Evolutionary conservation across 306 rosid species (phyloP), one percentile per base, ranked within the genome.

Genomic region (Sicyos baderoa): DNA sequence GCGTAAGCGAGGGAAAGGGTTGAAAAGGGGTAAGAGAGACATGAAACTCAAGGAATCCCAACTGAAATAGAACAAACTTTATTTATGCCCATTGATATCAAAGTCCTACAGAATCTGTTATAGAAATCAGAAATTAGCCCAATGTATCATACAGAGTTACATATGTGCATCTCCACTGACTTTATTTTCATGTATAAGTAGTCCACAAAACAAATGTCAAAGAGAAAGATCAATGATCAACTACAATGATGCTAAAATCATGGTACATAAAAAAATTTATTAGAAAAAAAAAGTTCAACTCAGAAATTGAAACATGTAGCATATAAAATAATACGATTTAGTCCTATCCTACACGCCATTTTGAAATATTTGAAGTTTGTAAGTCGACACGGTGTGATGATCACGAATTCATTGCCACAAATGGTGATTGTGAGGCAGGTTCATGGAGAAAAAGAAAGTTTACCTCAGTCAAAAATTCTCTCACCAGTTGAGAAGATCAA

Each of bases 381-480:
- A 65, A 44, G 47, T 22, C 19, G 12, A 12, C 45, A 45, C 40
- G 40, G 9, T 60, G 23, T 59, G 22, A 59, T 7, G 54, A 64
- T 64, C 58, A 17, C 23, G 17, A 52, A 52, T 52, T 52, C 47
- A 37, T 8, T 51, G 6, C 48, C 49, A 19, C 17, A 18, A 52
- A 70, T 73, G 71, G 64, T 9, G 35, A 29, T 29, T 68, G 62
- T 21, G 74, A 40, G 54, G 65, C n/a, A 65, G 73, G 61, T 63
- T 63, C 53, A 67, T 25, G 56, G 18, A 45, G 65, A 54, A 52
- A 70, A 81, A 74, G 56, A 68, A 52, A 42, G 71, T 59, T 68
- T 45, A 77, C 55, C 83, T 90, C 91, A 94, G 53, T 94, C 91
- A 83, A 94, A 90, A 84, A 90, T 81, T 72, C 97, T 88, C 86